A percentile compares a stretch with the other conserved stretches of the same genome.
Conservation (phyloP, 768 basidiomycete genomes). For the Termitomyces sp. region DNA sequence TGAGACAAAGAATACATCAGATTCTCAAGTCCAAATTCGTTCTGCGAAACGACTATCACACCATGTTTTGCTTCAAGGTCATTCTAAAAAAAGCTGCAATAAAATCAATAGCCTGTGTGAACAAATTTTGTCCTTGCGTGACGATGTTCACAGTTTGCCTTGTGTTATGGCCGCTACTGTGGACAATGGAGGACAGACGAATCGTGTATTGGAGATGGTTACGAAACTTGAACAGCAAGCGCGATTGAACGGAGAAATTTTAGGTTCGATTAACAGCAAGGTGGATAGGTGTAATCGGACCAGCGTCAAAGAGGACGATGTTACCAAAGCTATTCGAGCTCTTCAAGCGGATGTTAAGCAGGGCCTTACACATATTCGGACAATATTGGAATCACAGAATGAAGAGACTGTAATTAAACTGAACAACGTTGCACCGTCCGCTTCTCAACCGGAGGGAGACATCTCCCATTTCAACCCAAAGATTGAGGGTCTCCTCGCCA, state of each 20-base stretch:
- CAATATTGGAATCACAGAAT: not conserved
- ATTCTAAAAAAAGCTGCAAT: slow-evolving; percentile 3
- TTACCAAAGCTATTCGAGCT: slow-evolving; percentile 4
- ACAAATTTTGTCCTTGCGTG: slow-evolving; percentile 10
- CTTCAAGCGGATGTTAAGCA: slow-evolving; percentile 4
- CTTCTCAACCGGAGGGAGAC: not conserved
- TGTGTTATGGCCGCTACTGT: slow-evolving; percentile 6
- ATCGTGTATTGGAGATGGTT: slow-evolving; percentile 4
- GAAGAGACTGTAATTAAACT: not conserved
- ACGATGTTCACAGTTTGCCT: slow-evolving; percentile 10
- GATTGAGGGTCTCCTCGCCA: slow-evolving; percentile 10
- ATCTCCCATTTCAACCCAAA: slow-evolving; percentile 10
- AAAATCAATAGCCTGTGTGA: slow-evolving; percentile 1
- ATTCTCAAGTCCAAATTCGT: not conserved
- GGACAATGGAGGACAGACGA: not conserved
- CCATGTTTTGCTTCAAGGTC: slow-evolving; percentile 1
- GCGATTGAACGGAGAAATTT: slow-evolving; percentile 1
- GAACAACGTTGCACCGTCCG: slow-evolving; percentile 8
- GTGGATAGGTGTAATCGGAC: not conserved
- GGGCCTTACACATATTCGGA: slow-evolving; percentile 3
- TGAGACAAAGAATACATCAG: not conserved
- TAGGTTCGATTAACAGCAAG: slow-evolving; percentile 4
- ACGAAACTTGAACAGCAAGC: slow-evolving; percentile 12
- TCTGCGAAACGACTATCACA: not conserved
- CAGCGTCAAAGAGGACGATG: not conserved